Conservation (phyloP, 805 yeast genomes). For the Yarrowia phangngaensis region DNA sequence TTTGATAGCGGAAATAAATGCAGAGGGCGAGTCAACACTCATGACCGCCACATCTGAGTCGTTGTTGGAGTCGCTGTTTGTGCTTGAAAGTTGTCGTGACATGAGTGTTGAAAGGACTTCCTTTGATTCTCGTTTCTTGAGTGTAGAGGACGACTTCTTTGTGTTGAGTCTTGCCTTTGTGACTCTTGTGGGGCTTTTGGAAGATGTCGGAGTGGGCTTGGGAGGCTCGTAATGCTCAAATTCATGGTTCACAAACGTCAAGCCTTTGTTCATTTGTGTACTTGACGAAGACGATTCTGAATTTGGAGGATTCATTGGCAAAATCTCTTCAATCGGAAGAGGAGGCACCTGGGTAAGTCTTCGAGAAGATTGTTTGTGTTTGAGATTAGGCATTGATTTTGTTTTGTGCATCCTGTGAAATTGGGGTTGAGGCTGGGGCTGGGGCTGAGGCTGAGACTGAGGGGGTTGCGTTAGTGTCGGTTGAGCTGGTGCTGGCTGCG, state of each 20-base stretch:
- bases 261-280: slow-evolving; percentile 5
- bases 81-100: slow-evolving; percentile 14
- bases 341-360: background rate
- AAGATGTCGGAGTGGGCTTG: background rate
- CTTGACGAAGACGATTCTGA: background rate
- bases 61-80: slow-evolving; percentile 1
- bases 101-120: slow-evolving; percentile 19
- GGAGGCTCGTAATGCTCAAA: slow-evolving; percentile 25
- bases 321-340: slow-evolving; percentile 9
- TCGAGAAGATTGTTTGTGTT: slow-evolving; percentile 2
- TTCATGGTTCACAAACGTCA: slow-evolving; percentile 19
- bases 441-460: background rate
- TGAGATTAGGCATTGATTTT: slow-evolving; percentile 21
- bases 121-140: slow-evolving; percentile 17
- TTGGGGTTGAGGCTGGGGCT: background rate
- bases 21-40: slow-evolving; percentile 26
- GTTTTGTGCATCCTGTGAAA: slow-evolving; percentile 1
- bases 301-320: slow-evolving; percentile 4
- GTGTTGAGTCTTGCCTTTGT: slow-evolving; percentile 10
- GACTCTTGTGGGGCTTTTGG: slow-evolving; percentile 20
- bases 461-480: background rate
- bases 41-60: slow-evolving; percentile 19
- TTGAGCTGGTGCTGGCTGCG: background rate
- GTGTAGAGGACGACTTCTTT: slow-evolving; percentile 8
- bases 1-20: slow-evolving; percentile 24